These are phyloP conservation scores for Parasitella parasitica DNA, from an alignment of 371 early-diverging fungal species.

Conservation along the genomic window DNA sequence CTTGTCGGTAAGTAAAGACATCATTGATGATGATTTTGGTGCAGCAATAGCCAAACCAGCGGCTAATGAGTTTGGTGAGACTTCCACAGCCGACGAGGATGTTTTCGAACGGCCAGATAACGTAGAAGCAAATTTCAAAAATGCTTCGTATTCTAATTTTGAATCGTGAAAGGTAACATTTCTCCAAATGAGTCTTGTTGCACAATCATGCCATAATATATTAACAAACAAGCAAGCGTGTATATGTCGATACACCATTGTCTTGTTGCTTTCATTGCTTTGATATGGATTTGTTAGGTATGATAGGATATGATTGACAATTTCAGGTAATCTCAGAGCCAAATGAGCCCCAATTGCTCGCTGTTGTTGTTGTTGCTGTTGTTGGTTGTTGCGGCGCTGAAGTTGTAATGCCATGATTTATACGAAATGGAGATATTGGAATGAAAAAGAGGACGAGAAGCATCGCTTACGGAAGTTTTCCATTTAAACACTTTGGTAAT, in stretches of 20 bases:
- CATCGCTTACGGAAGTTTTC: neutral
- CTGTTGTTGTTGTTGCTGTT: neutral
- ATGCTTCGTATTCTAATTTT: slow-evolving; percentile 24
- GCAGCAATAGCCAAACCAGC: slow-evolving; percentile 15
- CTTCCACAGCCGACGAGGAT: neutral
- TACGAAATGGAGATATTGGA: neutral
- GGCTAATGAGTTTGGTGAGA: neutral
- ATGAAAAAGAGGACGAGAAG: neutral
- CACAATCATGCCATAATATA: slow-evolving; percentile 32
- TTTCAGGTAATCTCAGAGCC: slow-evolving; percentile 24
- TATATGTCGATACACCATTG: slow-evolving; percentile 14
- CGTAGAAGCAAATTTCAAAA: slow-evolving; percentile 12
- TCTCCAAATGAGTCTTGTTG: slow-evolving; percentile 28
- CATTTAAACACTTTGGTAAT: neutral
- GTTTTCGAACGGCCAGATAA: neutral
- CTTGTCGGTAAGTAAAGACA: neutral
- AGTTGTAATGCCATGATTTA: neutral
- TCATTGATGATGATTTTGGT: neutral
- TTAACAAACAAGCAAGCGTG: slow-evolving; percentile 28
- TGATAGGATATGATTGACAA: slow-evolving; percentile 19
- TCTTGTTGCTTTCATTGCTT: slow-evolving; percentile 1
- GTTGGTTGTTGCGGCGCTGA: too few relatives aligned
- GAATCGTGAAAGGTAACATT: slow-evolving; percentile 30
- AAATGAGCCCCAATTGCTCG: neutral
- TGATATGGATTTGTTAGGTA: slow-evolving; percentile 1